Base-by-base conservation (phyloP, 257 asterid genomes). In the Solanum pimpinellifolium region DNA sequence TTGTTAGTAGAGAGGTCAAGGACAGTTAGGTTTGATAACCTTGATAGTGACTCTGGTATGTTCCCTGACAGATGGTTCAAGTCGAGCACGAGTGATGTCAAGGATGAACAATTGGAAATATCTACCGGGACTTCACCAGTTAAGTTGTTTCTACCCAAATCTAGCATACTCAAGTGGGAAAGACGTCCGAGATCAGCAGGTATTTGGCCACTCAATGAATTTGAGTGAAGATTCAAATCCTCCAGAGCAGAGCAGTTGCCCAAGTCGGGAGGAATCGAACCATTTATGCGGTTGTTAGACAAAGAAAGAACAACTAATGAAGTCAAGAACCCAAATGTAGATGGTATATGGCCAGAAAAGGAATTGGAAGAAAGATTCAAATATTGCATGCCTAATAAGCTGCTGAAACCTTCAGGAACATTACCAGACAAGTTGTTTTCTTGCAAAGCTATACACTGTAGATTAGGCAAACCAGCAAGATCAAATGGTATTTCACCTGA, bases 321-420 rank as follows among this genome's bases (percentile, higher is more conserved):
- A 59, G 88, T 92, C 93, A 94, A 86, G 91, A 92, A 91, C 18
- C 96, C 98, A 87, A 94, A 94, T 25, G 95, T 92, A 18, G 95
- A 87, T 7, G 98, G 90, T 86, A 94, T 90, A 14, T 59, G 91
- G 76, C 95, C 98, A 27, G 92, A 91, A 89, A 93, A 90, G 41
- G 92, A 90, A 92, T 94, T 94, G 89, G 87, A 89, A 31, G 98
- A 94, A 42, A 94, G 94, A 89, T 94, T 92, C 88, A 94, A 87
- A 90, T 93, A 90, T 81, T 88, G 90, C 86, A 93, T 75, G 41
- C 94, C 95, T 49, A 89, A 66, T 87, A 94, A 92, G 87, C 96
- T 94, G 80, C 95, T 94, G 78, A 94, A 90, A 85, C 98, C 98
- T 89, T 92, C 95, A 47, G 94, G 94, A 89, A 94, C 90, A 85